These are phyloP conservation scores for Leptographium lundbergii DNA, from an alignment of 2,329 filamentous ascomycete species.

Conservation along the genomic window DNA sequence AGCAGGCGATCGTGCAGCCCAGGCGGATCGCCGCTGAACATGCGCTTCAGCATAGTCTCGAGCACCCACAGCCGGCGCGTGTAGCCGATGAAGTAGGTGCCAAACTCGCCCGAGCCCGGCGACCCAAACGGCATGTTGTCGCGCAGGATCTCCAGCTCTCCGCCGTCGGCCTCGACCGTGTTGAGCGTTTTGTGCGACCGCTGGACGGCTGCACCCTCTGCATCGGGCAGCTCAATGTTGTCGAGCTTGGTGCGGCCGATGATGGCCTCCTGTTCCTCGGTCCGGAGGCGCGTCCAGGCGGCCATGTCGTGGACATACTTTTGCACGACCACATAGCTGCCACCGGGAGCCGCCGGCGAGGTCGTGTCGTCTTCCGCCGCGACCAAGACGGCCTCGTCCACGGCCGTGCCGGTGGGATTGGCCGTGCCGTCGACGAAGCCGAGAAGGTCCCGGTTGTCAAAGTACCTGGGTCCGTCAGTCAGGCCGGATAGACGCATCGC, in stretches of 20 bases:
- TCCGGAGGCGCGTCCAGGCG: slow-evolving; percentile 30
- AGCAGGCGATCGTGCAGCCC: slow-evolving; percentile 42
- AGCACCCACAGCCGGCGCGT: slow-evolving; percentile 40
- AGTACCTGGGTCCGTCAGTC: slow-evolving; percentile 24
- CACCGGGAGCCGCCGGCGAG: slow-evolving; percentile 27
- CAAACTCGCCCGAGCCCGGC: slow-evolving; percentile 35
- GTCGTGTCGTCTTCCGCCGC: slow-evolving; percentile 16
- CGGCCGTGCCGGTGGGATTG: slow-evolving; percentile 36
- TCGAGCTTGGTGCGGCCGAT: slow-evolving; percentile 46
- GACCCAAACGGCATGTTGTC: slow-evolving; percentile 51
- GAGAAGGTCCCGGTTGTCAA: slow-evolving; percentile 43
- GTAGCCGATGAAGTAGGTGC: slow-evolving; percentile 48
- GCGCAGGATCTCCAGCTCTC: slow-evolving; percentile 39
- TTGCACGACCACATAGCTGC: slow-evolving; percentile 46
- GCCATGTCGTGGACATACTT: slow-evolving; percentile 43
- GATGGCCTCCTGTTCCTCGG: slow-evolving; percentile 40
- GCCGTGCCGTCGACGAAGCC: slow-evolving; percentile 50
- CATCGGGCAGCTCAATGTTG: slow-evolving; percentile 42
- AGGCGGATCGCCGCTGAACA: slow-evolving; percentile 42
- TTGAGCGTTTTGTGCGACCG: slow-evolving; percentile 41
- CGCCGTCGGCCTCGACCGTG: slow-evolving; percentile 38
- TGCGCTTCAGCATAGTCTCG: slow-evolving; percentile 43
- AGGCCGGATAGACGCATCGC: not conserved
- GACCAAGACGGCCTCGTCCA: slow-evolving; percentile 30
- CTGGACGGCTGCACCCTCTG: slow-evolving; percentile 22